Base-by-base conservation (phyloP, 31 red algal genomes). In the Endocladia muricata region DNA sequence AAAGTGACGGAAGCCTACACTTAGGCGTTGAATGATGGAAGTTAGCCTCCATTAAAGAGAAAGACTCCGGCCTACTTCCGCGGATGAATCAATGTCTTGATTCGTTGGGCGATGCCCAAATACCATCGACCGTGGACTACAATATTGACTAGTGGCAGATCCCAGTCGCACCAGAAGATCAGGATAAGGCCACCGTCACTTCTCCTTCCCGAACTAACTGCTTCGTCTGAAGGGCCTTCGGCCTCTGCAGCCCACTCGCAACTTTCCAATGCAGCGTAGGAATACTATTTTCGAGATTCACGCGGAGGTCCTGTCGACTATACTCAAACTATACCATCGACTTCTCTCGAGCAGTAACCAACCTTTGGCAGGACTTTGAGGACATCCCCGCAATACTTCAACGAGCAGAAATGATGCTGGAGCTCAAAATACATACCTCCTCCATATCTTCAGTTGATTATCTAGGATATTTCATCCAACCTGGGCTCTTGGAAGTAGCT, bases 301-400 rank as follows among this genome's bases (percentile, higher is more conserved):
- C 30, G 51, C 61, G 48, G 22, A 28, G 61, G 38, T 60, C n/a
- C 47, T 19, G 28, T 8, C 73, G 57, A 5, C 52, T 77, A 2
- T 77, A 77, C 37, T 37, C 61, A 13, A 54, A 77, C 73, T 8
- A 77, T 26, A 60, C 61, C 44, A 49, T 49, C 19, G 37, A 61
- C 7, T 74, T 34, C 42, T 74, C 70, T 11, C 25, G 30, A 3
- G 55, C 36, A 25, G 15, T 48, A 4, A 34, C 8, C 1, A 30
- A 61, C 28, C 70, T 56, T 13, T 32, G 51, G 41, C 31, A 74
- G 7, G 28, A 74, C 37, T 30, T 74, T 5, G 23, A 54, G 2
- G 30, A 6, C 4, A 44, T 74, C 0, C 6, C 55, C 4, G 29
- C 36, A 0, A 26, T 30, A 33, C 1, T 74, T 1, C 36, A 55